These are phyloP conservation scores for Debaryomyces prosopidis DNA, from an alignment of 805 yeast genomes.

Conservation along the genomic window DNA sequence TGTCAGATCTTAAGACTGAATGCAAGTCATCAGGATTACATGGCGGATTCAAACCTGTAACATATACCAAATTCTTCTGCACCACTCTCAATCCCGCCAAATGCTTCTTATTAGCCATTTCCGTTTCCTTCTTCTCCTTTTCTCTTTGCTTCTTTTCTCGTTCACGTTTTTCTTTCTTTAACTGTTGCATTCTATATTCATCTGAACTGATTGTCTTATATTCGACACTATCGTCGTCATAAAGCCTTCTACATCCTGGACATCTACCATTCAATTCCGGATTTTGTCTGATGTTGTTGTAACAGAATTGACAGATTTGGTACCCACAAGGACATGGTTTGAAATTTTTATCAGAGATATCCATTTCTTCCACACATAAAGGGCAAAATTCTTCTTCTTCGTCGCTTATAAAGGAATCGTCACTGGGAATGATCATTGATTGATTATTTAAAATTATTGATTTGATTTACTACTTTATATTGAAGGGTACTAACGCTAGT, in stretches of 20 bases:
- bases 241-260: conserved; percentile 94
- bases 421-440: conserved; percentile 28
- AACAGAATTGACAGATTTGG: conserved; percentile 97
- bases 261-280: conserved; percentile 95
- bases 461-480: too few relatives aligned
- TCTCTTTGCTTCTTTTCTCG: conserved; percentile 82
- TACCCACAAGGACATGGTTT: conserved; percentile 99
- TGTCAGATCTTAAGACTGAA: conserved; percentile 78
- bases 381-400: conserved; percentile 86
- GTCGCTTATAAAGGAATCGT: conserved; percentile 67
- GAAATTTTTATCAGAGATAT: conserved; percentile 91
- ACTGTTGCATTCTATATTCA: conserved; percentile 81
- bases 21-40: conserved; percentile 83
- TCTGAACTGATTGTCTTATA: conserved; percentile 82
- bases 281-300: conserved; percentile 91
- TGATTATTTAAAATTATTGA: background rate
- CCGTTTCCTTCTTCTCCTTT: conserved; percentile 89
- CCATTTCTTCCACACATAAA: conserved; percentile 97
- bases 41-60: conserved; percentile 89
- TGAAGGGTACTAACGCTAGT: background rate
- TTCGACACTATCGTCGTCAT: conserved; percentile 91
- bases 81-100: conserved; percentile 97
- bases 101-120: conserved; percentile 79
- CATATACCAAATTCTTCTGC: conserved; percentile 94
- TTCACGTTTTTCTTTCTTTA: conserved; percentile 77